phyloP scores from a whole-genome alignment of 768 basidiomycete species.

The Collybiopsis luxurians region DNA sequence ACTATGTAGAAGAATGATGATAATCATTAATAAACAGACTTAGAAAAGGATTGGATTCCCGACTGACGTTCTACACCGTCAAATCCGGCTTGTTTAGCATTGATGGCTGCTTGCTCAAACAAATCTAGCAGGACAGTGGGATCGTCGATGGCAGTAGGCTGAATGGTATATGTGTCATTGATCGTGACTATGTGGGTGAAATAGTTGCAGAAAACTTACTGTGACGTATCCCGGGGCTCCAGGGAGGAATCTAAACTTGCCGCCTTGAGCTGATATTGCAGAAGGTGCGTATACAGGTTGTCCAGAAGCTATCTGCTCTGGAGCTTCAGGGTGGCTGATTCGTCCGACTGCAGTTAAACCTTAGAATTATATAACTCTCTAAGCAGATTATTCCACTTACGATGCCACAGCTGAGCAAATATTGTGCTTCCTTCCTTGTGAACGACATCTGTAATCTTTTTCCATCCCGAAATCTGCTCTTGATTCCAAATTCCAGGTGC shows the following conservation, averaged over 20 bases:
- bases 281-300: conserved; percentile 26
- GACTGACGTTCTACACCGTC: conserved; percentile 31
- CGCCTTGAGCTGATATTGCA: conserved; percentile 22
- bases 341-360: conserved; percentile 18
- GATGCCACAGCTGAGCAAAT: conserved; percentile 28
- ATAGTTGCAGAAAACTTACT: conserved; percentile 1
- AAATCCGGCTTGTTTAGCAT: conserved; percentile 33
- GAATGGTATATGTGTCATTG: neutral
- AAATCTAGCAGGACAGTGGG: conserved; percentile 24
- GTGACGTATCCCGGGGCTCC: conserved; percentile 25
- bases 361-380: neutral
- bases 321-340: conserved; percentile 21
- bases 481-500: conserved; percentile 30
- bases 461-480: conserved; percentile 28
- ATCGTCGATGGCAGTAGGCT: conserved; percentile 28
- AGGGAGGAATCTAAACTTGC: conserved; percentile 22
- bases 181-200: neutral
- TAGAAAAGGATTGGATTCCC: too few relatives aligned
- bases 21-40: too few relatives aligned
- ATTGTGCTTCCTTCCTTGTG: conserved; percentile 28
- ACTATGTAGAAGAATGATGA: too few relatives aligned
- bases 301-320: conserved; percentile 23
- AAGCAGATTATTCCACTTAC: neutral
- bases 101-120: conserved; percentile 30
- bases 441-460: conserved; percentile 30